These are phyloP conservation scores for Geranium rotundifolium DNA, from an alignment of 345 rosid genomes.

Conservation along the genomic window DNA sequence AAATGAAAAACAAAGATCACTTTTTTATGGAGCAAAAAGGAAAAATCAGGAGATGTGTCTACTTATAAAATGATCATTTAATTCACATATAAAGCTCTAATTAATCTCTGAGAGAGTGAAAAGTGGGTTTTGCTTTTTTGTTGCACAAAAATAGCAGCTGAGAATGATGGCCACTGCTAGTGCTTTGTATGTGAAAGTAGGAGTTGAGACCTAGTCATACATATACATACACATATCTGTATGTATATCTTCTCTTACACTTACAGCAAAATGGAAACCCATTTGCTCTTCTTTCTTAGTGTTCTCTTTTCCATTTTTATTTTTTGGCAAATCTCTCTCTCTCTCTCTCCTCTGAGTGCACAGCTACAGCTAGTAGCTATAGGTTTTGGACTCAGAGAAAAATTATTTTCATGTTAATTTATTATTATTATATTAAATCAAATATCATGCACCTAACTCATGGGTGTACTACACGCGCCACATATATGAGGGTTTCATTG, in stretches of 20 bases:
- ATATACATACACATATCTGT: too few species aligned
- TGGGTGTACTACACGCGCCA: too few species aligned
- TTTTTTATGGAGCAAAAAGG: background rate
- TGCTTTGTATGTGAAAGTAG: slow-evolving; percentile 15
- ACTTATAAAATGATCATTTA: background rate
- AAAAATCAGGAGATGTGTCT: background rate
- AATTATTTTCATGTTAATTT: too few species aligned
- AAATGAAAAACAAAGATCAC: background rate
- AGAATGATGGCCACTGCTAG: slow-evolving; percentile 3
- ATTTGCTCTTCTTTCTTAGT: slow-evolving; percentile 6
- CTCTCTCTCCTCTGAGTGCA: too few species aligned
- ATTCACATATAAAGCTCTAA: too few species aligned
- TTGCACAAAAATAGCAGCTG: slow-evolving; percentile 13
- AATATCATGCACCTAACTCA: too few species aligned
- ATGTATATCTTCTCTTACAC: background rate
- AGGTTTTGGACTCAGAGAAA: background rate
- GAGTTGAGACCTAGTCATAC: slow-evolving; percentile 1
- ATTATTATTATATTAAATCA: too few species aligned
- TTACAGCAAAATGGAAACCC: slow-evolving; percentile 23
- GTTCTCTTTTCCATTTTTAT: slow-evolving; percentile 19
- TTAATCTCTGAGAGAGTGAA: background rate
- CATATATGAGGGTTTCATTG: too few species aligned
- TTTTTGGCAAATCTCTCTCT: slow-evolving; percentile 6
- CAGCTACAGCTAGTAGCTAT: background rate
- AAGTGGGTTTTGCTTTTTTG: slow-evolving; percentile 2